Evolutionary conservation across 2,329 filamentous ascomycete species (phyloP), one percentile per base, ranked within the genome.

Genomic region (Xylaria sp.): DNA sequence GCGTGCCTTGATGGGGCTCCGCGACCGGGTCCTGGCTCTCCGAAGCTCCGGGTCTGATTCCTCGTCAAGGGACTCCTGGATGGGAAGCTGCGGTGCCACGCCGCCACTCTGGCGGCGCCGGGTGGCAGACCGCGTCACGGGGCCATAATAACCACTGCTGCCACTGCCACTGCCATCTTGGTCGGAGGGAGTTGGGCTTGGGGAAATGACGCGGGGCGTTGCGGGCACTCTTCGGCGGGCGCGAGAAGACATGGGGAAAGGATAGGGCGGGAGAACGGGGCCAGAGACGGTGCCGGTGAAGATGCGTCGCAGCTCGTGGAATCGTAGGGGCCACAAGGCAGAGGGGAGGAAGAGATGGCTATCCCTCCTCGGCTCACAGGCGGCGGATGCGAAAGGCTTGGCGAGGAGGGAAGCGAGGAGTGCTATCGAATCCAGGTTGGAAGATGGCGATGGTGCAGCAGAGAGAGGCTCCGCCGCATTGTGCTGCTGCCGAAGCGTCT

Each of bases 171-270:
- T 36, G 41, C 55, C 90, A 70, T 86, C 86, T 78, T 91, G 86
- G 66, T 91, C 89, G 25, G 89, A 90, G 1, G 89, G 89, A 1
- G 92, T 91, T 49, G 94, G 94, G 64, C 94, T 96, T 49, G 94
- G 94, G 13, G 94, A 97, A 75, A 96, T 97, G 74, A 98, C 92
- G 77, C 94, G 91, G 76, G 94, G 94, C 66, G 92, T 96, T 66
- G 88, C 87, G 66, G 94, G 94, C 67, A 96, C 84, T 74, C 85
- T 83, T 72, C 80, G 80, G 69, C 87, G 83, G 62, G 81, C 80
- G 67, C 83, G 84, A 69, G 84, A 78, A 65, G 88, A 85, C 83
- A 90, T 89, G 58, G 79, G 77, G 79, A 81, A 83, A 9, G 83
- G 80, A 69, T 91, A 91, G 48, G 88, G 86, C 56, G 90, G 89